Evolutionary conservation across 352 stramenopile species (phyloP).

Genomic region (Phytophthora colocasiae): DNA sequence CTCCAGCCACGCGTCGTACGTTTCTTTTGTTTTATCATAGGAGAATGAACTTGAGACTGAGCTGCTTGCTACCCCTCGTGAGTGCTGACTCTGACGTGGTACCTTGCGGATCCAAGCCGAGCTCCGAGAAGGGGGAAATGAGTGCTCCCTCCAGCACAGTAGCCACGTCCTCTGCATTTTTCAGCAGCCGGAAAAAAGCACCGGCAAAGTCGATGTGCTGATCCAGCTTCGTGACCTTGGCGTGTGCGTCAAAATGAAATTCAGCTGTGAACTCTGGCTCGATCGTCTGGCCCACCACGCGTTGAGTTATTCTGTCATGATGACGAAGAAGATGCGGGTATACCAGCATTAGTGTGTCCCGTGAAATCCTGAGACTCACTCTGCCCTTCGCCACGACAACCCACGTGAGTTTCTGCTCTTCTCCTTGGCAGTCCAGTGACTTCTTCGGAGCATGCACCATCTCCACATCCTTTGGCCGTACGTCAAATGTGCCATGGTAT

Average conservation of each 20-base stretch:
- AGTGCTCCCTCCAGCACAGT: slow-evolving; percentile 51
- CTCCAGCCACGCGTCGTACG: no score
- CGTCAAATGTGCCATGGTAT: slow-evolving; percentile 65
- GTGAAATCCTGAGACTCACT: slow-evolving; percentile 62
- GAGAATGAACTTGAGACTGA: slow-evolving; percentile 79
- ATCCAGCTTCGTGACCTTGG: slow-evolving; percentile 66
- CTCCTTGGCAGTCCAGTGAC: slow-evolving; percentile 3
- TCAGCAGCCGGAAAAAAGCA: slow-evolving; percentile 60
- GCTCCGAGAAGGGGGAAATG: slow-evolving; percentile 63
- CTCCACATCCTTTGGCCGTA: slow-evolving; percentile 22
- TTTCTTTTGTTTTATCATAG: slow-evolving; percentile 15
- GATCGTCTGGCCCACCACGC: slow-evolving; percentile 68
- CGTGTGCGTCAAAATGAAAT: slow-evolving; percentile 63
- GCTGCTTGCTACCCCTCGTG: slow-evolving; percentile 59
- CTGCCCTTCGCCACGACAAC: slow-evolving; percentile 46
- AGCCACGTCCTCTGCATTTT: slow-evolving; percentile 38
- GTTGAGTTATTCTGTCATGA: slow-evolving; percentile 53
- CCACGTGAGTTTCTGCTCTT: slow-evolving; percentile 34
- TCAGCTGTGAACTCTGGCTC: slow-evolving; percentile 51
- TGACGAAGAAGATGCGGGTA: slow-evolving; percentile 69
- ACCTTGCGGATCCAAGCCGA: slow-evolving; percentile 64
- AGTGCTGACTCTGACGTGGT: slow-evolving; percentile 40
- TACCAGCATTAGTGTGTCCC: slow-evolving; percentile 75
- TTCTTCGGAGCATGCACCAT: slow-evolving; percentile 39
- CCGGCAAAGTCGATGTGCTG: slow-evolving; percentile 61